Conservation (phyloP, 2,329 filamentous ascomycete species). For the Allantophomopsis cytisporea region DNA sequence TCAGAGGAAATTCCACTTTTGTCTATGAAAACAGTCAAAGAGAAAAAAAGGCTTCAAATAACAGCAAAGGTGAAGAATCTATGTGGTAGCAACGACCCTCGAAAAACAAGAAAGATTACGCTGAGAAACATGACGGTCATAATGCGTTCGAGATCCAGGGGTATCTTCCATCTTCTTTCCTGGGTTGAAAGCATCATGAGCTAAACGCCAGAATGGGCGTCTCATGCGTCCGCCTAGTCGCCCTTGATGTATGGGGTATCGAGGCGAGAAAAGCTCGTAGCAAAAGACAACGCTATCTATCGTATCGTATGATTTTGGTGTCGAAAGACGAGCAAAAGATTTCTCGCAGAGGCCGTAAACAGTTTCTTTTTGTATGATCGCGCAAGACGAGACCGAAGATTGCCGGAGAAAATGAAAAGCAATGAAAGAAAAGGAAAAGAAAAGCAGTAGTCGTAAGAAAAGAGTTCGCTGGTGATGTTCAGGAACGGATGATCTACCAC, state of each 20-base stretch:
- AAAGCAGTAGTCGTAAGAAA: conserved; percentile 1
- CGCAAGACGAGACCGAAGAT: too few species aligned
- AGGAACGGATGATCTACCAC: conserved; percentile 30
- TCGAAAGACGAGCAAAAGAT: not conserved
- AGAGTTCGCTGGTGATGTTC: not conserved
- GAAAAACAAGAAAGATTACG: conserved; percentile 12
- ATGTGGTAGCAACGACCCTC: conserved; percentile 6
- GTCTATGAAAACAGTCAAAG: conserved; percentile 27
- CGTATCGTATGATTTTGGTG: conserved; percentile 9
- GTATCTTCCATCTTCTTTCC: conserved; percentile 7
- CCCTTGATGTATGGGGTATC: conserved; percentile 18
- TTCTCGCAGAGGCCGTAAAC: conserved; percentile 9
- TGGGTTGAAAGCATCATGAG: conserved; percentile 18
- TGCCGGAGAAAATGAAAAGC: conserved; percentile 2
- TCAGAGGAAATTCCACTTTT: conserved; percentile 50
- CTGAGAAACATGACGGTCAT: conserved; percentile 17
- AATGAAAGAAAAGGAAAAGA: conserved; percentile 6
- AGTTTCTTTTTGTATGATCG: too few species aligned
- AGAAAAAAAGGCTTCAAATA: not conserved
- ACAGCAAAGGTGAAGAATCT: conserved; percentile 8
- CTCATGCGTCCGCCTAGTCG: conserved; percentile 18
- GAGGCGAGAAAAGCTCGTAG: conserved; percentile 16
- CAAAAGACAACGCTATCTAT: conserved; percentile 23
- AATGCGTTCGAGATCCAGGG: conserved; percentile 16
- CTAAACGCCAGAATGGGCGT: conserved; percentile 16